Conservation (phyloP, 768 basidiomycete genomes). For the Naematelia encephala region DNA sequence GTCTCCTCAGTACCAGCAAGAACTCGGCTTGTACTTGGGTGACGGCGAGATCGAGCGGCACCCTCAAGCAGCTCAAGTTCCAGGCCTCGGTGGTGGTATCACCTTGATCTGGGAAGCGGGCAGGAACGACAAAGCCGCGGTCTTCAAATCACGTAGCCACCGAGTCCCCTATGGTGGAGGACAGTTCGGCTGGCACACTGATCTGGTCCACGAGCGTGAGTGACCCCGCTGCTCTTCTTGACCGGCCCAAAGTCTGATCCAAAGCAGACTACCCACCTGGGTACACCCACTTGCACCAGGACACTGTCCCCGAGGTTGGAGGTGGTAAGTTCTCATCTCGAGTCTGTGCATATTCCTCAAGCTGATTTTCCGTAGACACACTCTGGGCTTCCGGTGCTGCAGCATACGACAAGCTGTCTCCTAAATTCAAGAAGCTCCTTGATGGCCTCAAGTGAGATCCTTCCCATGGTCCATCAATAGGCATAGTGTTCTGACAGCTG, state of each 20-base stretch:
- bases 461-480: neutral
- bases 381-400: slow-evolving; percentile 42
- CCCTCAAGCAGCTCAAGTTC: slow-evolving; percentile 49
- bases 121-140: slow-evolving; percentile 15
- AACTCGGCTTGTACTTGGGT: slow-evolving; percentile 42
- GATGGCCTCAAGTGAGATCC: slow-evolving; percentile 36
- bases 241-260: too few species aligned
- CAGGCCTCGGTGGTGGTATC: slow-evolving; percentile 42
- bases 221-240: neutral
- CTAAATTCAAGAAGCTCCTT: slow-evolving; percentile 37
- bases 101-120: slow-evolving; percentile 45
- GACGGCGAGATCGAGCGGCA: slow-evolving; percentile 49
- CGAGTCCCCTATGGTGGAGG: slow-evolving; percentile 37
- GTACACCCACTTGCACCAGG: slow-evolving; percentile 44
- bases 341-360: neutral
- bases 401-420: slow-evolving; percentile 42
- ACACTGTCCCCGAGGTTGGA: slow-evolving; percentile 43
- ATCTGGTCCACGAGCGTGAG: slow-evolving; percentile 40
- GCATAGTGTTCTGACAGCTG: neutral
- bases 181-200: slow-evolving; percentile 41
- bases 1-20: slow-evolving; percentile 46
- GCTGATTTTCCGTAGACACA: slow-evolving; percentile 18
- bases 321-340: slow-evolving; percentile 13
- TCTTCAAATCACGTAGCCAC: slow-evolving; percentile 11
- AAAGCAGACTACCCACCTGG: slow-evolving; percentile 52